Evolutionary conservation across 371 early-diverging fungal genomes (phyloP), one percentile per base, ranked within the genome.

Genomic region (Sporodiniella umbellata): DNA sequence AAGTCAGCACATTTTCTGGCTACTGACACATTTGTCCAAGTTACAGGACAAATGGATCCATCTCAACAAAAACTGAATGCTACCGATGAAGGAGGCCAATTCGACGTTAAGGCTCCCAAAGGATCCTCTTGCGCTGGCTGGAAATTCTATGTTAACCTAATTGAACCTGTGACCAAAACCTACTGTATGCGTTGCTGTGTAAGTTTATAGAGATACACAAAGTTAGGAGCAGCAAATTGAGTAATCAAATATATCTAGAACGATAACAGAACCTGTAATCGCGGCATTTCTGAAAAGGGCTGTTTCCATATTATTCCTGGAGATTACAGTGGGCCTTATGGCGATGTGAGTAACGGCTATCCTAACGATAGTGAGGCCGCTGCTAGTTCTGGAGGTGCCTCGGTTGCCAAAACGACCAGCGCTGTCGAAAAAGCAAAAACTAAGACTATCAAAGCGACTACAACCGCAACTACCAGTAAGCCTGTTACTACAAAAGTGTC

Each of bases 181-280:
- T 82, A 74, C 56, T 82, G 83, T 64, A 65, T 82, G 51, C 78
- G 83, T 43, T 81, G 79, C 58, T 83, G 84, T 54, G 71, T 66
- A 66, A 66, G 67, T 71, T 44, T 11, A 14, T 11, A 18, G 22
- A 33, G 14, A 45, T 17, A 26, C 31, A 33, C 14, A 52, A 23
- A 11, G 19, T 25, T 45, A 33, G n/a, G 30, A 10, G 30, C 7
- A 10, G 10, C 6, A 12, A 45, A 31, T 23, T 17, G 19, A 35
- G 18, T 19, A n/a, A 39, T 35, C 21, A 21, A 14, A 44, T 26
- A 42, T 26, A 44, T 48, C n/a, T 51, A 69, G 70, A 67, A 66
- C 33, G 59, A 67, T 44, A 51, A 60, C 24, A 21, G 12, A 18
- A 60, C 65, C 24, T 83, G 83, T 56, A 73, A 78, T 39, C 64